Conservation (phyloP, 192 early-diverging fungal species). For the Oehlia diaphana region DNA sequence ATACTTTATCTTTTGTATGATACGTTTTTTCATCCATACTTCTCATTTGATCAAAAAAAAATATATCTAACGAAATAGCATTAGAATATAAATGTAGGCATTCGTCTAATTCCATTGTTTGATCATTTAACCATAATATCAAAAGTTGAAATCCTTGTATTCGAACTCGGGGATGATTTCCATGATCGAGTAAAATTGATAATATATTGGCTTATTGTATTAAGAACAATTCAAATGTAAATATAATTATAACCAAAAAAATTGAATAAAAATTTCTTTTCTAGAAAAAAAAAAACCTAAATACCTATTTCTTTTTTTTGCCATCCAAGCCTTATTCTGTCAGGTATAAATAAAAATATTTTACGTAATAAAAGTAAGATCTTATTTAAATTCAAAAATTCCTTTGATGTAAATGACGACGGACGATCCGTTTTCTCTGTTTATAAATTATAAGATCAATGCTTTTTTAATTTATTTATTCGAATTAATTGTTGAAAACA, state of each 20-base stretch:
- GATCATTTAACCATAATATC: slow-evolving; percentile 69
- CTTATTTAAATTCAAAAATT: slow-evolving; percentile 63
- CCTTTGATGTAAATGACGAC: slow-evolving; percentile 59
- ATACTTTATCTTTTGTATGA: not conserved
- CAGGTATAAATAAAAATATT: slow-evolving; percentile 65
- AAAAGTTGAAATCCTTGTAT: slow-evolving; percentile 72
- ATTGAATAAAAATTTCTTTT: not conserved
- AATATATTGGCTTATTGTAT: slow-evolving; percentile 56
- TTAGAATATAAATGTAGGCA: slow-evolving; percentile 63
- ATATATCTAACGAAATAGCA: slow-evolving; percentile 62
- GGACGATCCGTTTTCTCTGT: slow-evolving; percentile 54
- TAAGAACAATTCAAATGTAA: not conserved
- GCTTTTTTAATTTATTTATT: not conserved
- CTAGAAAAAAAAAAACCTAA: not conserved
- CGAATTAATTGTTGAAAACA: not conserved
- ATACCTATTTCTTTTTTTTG: slow-evolving; percentile 63
- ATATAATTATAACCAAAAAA: not conserved
- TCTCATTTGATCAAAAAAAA: slow-evolving; percentile 43
- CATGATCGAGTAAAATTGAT: slow-evolving; percentile 59
- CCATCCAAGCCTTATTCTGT: slow-evolving; percentile 74
- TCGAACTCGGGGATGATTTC: slow-evolving; percentile 70
- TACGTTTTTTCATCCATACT: not conserved
- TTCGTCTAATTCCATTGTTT: slow-evolving; percentile 59
- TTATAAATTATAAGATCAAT: not conserved
- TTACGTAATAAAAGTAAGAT: slow-evolving; percentile 63